Base-by-base conservation (phyloP, 1,284 basidiomycete species). In the Ceratobasidium sp. region DNA sequence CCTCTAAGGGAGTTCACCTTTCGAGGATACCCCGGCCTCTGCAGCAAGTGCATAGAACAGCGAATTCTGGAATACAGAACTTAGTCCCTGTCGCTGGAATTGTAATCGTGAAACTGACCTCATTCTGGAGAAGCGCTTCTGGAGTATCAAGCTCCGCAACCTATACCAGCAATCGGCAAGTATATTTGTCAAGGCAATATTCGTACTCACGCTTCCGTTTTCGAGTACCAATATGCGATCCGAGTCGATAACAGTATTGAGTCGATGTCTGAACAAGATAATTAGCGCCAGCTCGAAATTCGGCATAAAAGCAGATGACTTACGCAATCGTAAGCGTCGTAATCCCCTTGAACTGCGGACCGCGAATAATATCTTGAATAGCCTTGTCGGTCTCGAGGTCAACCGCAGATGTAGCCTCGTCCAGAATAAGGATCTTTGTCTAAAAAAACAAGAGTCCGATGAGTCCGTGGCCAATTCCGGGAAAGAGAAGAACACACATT, bases 211-310 rank as follows among this genome's bases (percentile, higher is more conserved):
- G 75, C 82, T 82, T 16, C 95, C 95, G 21, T 88, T 83, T 75
- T 90, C 88, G 80, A 98, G 87, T 14, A 97, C 95, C 33, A 97
- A 80, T 12, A 98, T 88, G 42, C 89, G 86, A 75, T 92, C 90
- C 48, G 89, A 94, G 77, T 95, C 90, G 73, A 96, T 86, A 77
- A 98, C 96, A 3, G 95, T 97, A 79, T 96, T 94, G 71, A 97
- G 82, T 0, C 94, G 87, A 79, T 95, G 94, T 23, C 92, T 92
- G 76, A 53, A 74, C 53, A 72, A 8, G 6, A 14, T 14, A 58
- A 28, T 42, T 23, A 23, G 48, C 8, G 18, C 25, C 44, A 40
- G 46, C 56, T 49, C 53, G 36, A 54, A 58, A 66, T 44, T 48
- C 63, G 40, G 18, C 23, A 69, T 9, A 14, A 60, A 18, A 7